Conservation (phyloP, 1,284 basidiomycete species). For the Athelia sp. region DNA sequence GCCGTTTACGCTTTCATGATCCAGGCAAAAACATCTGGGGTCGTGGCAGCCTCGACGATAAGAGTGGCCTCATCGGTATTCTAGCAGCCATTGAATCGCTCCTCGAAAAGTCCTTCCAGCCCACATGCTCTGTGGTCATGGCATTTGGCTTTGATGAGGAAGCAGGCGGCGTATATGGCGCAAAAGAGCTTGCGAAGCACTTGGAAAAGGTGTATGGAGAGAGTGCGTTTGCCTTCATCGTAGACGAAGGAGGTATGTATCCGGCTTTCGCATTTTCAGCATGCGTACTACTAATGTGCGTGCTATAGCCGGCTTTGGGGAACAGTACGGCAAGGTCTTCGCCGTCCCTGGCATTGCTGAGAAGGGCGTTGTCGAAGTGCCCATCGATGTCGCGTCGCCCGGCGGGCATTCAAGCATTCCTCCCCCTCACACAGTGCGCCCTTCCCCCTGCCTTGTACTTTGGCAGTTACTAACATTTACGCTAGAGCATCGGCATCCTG, state of each 20-base stretch:
- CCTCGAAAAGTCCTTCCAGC: slow-evolving; percentile 47
- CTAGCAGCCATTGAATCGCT: slow-evolving; percentile 56
- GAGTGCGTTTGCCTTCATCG: slow-evolving; percentile 54
- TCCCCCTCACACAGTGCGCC: slow-evolving; percentile 40
- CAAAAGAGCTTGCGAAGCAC: slow-evolving; percentile 38
- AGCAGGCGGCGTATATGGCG: slow-evolving; percentile 53
- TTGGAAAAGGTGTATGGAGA: slow-evolving; percentile 53
- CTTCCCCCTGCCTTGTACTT: neutral
- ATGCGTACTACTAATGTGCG: neutral
- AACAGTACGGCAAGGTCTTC: slow-evolving; percentile 36
- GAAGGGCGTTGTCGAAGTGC: slow-evolving; percentile 62
- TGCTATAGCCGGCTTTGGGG: slow-evolving; percentile 30
- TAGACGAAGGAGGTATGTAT: slow-evolving; percentile 51
- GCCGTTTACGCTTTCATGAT: neutral
- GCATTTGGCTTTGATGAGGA: slow-evolving; percentile 79
- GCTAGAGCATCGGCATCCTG: slow-evolving; percentile 59
- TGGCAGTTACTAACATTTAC: neutral
- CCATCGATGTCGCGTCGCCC: slow-evolving; percentile 46
- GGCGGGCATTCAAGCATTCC: slow-evolving; percentile 73
- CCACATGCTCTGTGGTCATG: slow-evolving; percentile 56
- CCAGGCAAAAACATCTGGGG: slow-evolving; percentile 52
- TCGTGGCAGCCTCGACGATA: slow-evolving; percentile 54
- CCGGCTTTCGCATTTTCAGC: neutral
- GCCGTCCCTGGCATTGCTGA: slow-evolving; percentile 61
- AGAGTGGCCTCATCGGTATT: slow-evolving; percentile 50